Evolutionary conservation across 2,329 filamentous ascomycete species (phyloP).

Genomic region (Colletotrichum sidae): DNA sequence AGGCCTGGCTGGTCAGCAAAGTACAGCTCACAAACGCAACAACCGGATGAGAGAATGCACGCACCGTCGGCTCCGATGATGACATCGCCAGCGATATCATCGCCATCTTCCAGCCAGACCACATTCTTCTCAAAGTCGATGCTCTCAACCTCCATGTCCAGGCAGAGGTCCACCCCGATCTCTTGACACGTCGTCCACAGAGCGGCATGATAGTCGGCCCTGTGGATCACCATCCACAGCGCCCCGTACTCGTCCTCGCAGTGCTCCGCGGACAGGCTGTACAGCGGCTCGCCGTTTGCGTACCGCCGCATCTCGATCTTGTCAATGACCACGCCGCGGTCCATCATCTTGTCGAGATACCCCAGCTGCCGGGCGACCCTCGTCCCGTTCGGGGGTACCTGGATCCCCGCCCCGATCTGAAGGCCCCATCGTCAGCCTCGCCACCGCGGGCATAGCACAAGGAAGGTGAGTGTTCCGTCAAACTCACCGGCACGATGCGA

Average conservation of each 20-base stretch:
- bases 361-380: slow-evolving; percentile 28
- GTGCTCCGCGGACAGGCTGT: not conserved
- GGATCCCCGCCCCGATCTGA: slow-evolving; percentile 33
- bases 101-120: slow-evolving; percentile 26
- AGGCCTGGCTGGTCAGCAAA: slow-evolving; percentile 12
- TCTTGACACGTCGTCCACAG: slow-evolving; percentile 20
- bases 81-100: slow-evolving; percentile 25
- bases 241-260: slow-evolving; percentile 15
- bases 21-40: accelerated
- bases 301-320: slow-evolving; percentile 23
- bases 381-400: slow-evolving; percentile 26
- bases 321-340: not conserved
- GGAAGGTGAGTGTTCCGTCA: too few relatives aligned
- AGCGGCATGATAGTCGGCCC: slow-evolving; percentile 23
- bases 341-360: slow-evolving; percentile 13
- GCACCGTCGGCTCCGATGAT: slow-evolving; percentile 30
- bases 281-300: slow-evolving; percentile 5
- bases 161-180: slow-evolving; percentile 16
- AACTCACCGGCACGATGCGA: slow-evolving; percentile 19
- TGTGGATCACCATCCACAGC: slow-evolving; percentile 23
- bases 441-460: too few relatives aligned
- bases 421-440: not conserved
- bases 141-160: slow-evolving; percentile 25
- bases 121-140: slow-evolving; percentile 17
- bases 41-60: not conserved